Percentiles rank a stretch among this genome's conserved stretches.
phyloP scores from a whole-genome alignment of 345 rosid genomes.

The Psidium guajava region DNA sequence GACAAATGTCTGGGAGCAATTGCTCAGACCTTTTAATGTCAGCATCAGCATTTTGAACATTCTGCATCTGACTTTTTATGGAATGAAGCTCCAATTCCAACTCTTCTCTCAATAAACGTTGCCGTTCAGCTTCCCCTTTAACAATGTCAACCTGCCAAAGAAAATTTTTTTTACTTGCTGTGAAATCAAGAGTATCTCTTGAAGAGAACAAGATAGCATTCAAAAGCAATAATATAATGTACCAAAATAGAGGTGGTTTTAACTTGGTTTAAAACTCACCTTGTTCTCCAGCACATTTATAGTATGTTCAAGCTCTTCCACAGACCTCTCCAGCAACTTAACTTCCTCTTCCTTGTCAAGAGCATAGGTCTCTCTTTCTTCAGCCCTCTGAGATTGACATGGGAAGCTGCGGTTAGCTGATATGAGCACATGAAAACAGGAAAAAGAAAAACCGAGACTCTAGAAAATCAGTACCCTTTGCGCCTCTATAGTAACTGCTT shows the following conservation, averaged over 20 bases:
- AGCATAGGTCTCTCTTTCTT: constrained; percentile 52
- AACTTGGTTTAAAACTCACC: constrained; percentile 24
- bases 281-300: constrained; percentile 71
- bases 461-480: constrained; percentile 39
- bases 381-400: constrained; percentile 44
- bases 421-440: neutral
- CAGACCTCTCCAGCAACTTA: constrained; percentile 74
- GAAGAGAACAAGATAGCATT: neutral
- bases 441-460: neutral
- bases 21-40: constrained; percentile 52
- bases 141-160: constrained; percentile 65
- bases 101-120: constrained; percentile 81
- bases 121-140: constrained; percentile 90
- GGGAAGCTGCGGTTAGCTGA: neutral
- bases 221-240: neutral
- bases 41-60: constrained; percentile 42
- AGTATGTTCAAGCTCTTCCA: constrained; percentile 83
- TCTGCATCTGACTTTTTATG: constrained; percentile 63
- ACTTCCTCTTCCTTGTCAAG: constrained; percentile 87
- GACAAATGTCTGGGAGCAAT: neutral
- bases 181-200: neutral
- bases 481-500: constrained; percentile 60
- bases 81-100: constrained; percentile 71
- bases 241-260: neutral
- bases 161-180: neutral